Base-by-base conservation (phyloP, 345 rosid species). In the Eucalyptus guilfoylei region DNA sequence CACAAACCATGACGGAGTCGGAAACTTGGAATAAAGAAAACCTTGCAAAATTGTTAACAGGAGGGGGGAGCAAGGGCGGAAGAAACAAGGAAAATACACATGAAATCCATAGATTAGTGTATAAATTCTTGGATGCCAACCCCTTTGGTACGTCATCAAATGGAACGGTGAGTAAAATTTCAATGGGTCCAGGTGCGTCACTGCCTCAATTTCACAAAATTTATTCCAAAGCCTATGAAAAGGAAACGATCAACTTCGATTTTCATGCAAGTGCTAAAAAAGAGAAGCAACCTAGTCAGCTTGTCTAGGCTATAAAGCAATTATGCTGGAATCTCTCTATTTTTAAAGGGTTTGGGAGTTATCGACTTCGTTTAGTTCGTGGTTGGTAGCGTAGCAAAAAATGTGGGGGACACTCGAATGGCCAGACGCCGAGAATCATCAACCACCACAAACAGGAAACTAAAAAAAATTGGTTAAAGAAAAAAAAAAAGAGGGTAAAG, bases 1-100 rank as follows among this genome's bases (percentile, higher is more conserved):
- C 1, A 21, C 28, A 40, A 37, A 11, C 44, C 83, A 23, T 6
- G 28, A 11, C 5, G 5, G 83, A 37, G 2, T 24, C 0, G 0
- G 45, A 11, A 37, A 76, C 14, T 76, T 19, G 28, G 45, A 10
- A 76, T 37, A 76, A 40, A 76, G 47, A 76, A 76, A 76, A 11
- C 26, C 28, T 21, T 6, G 15, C 28, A 26, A 37, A 76, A 37
- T 21, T 37, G 23, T 76, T 3, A 76, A 76, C 47, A 40, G 2
- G 9, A 76, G 15, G 14, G 81, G 47, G 47, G 14, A 72, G 15
- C 3, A 4, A 76, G 83, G 28, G 7, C 58, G 47, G 47, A 19
- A 19, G 83, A 19, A 76, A 76, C 81, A 6, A 76, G 4, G 26
- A 76, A 19, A 37, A 19, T 72, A 19, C 45, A 76, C 14, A 11